Percentiles rank a stretch among this genome's conserved stretches.
Evolutionary conservation across 495 filamentous ascomycete species (phyloP).

Genomic region (Hyaloscypha bicolor): DNA sequence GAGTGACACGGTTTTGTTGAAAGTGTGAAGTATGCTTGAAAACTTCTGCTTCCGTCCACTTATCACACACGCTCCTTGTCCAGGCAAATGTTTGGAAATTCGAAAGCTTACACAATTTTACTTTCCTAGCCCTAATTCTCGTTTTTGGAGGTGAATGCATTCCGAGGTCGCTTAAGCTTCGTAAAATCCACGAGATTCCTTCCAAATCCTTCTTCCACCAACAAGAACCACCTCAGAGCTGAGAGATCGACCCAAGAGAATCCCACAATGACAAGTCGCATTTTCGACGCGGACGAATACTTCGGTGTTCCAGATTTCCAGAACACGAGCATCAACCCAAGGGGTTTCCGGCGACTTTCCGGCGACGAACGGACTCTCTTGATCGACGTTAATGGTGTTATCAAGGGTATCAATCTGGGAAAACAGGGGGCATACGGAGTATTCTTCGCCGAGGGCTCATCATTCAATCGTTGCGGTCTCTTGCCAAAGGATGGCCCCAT

Average conservation of each 20-base stretch:
- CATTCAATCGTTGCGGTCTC: background rate
- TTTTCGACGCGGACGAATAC: background rate
- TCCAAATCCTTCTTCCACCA: too few species aligned
- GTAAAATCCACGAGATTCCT: too few species aligned
- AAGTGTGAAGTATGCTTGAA: too few species aligned
- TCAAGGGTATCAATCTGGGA: background rate
- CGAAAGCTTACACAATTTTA: too few species aligned
- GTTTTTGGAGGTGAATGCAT: too few species aligned
- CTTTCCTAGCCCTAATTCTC: too few species aligned
- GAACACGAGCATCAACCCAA: background rate
- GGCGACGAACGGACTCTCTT: background rate
- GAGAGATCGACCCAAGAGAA: background rate
- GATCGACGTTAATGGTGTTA: background rate
- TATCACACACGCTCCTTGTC: too few species aligned
- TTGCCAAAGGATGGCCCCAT: background rate
- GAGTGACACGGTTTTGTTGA: too few species aligned
- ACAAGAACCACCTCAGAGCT: too few species aligned
- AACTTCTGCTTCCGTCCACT: too few species aligned
- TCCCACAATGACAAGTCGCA: background rate
- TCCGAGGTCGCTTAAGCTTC: too few species aligned
- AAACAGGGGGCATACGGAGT: background rate
- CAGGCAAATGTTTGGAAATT: too few species aligned
- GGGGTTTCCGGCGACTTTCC: background rate
- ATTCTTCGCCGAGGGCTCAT: background rate
- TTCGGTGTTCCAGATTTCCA: background rate